Conservation (phyloP, 345 rosid species). For the Triadica sebifera region DNA sequence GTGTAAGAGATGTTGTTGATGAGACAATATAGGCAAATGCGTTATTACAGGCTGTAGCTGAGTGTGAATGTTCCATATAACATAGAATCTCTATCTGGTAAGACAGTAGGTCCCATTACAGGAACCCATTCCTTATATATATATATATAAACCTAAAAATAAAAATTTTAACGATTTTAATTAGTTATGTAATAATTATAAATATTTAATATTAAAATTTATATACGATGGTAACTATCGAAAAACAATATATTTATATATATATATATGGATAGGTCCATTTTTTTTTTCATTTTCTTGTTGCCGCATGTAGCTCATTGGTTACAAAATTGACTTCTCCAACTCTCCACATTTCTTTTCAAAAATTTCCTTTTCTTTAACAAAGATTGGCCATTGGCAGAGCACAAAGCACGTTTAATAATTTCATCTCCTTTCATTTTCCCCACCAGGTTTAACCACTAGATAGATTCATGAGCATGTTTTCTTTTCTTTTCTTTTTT, state of each 20-base stretch:
- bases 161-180: too few species aligned
- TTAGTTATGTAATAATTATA: too few species aligned
- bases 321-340: conserved; percentile 16
- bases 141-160: conserved; percentile 24
- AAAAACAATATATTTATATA: too few species aligned
- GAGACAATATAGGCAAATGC: neutral
- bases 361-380: neutral
- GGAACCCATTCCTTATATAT: conserved; percentile 22
- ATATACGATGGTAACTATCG: too few species aligned
- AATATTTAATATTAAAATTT: too few species aligned
- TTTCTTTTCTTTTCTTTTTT: too few species aligned
- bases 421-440: neutral
- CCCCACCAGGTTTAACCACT: neutral
- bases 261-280: too few species aligned
- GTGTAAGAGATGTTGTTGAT: neutral
- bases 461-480: too few species aligned
- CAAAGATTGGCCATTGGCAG: neutral
- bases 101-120: neutral
- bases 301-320: conserved; percentile 31
- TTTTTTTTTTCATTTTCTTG: too few species aligned
- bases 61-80: neutral
- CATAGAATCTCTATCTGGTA: neutral
- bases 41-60: neutral
- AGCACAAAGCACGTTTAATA: neutral
- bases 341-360: neutral